Evolutionary conservation across 2,329 filamentous ascomycete genomes (phyloP), one percentile per base, ranked within the genome.

Genomic region (Penicillium sclerotiorum): DNA sequence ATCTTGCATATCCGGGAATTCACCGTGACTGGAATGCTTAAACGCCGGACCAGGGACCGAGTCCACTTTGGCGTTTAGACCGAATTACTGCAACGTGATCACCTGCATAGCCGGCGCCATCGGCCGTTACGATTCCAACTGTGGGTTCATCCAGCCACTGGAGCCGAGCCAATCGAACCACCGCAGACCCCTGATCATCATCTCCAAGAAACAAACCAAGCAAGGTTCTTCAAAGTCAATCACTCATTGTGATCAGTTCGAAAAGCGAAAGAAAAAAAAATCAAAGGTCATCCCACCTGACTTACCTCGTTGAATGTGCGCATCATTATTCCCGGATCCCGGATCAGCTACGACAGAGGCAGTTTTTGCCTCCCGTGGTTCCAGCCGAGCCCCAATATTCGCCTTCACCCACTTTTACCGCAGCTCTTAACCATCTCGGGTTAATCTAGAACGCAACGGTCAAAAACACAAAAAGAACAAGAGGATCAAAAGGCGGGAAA

Each of bases 91-190:
- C 39, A 48, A 49, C 46, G 53, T 33, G 49, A 65, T 69, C 59
- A 64, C 68, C 58, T 70, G 65, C 67, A 70, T 67, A 68, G 50
- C 64, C 65, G 66, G 59, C 57, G 63, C 42, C 42, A 45, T 45
- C 28, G 23, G 32, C 42, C 42, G 42, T 35, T 45, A 35, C 22
- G 32, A 17, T 45, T 35, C 25, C 55, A 47, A 47, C 43, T 33
- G 38, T 41, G 38, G 38, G 17, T 41, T 41, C 23, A 13, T 21
- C 13, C 22, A 17, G 30, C 8, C n/a, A n/a, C n/a, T n/a, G n/a
- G n/a, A n/a, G n/a, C n/a, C n/a, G n/a, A n/a, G n/a, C n/a, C n/a
- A n/a, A n/a, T n/a, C n/a, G n/a, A n/a, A n/a, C n/a, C n/a, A n/a
- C n/a, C n/a, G n/a, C n/a, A n/a, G n/a, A n/a, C n/a, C n/a, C n/a